These are phyloP conservation scores for Botryotinia calthae DNA, from an alignment of 2,329 filamentous ascomycete genomes.

Conservation along the genomic window DNA sequence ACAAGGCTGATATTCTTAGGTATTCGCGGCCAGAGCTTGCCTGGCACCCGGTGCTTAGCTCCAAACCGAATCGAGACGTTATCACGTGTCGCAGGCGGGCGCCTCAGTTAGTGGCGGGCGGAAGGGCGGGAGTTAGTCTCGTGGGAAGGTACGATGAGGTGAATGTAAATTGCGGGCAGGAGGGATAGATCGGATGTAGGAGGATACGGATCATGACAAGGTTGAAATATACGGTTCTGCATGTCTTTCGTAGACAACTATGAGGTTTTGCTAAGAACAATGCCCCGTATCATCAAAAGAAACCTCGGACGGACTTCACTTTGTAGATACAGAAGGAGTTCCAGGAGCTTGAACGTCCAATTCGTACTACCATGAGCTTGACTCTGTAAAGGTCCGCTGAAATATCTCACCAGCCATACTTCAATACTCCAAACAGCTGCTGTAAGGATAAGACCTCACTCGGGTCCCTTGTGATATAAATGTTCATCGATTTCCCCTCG, in stretches of 20 bases:
- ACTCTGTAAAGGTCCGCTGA: neutral
- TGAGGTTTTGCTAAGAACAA: neutral
- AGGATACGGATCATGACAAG: neutral
- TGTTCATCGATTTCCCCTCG: neutral
- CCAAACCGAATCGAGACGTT: slow-evolving; percentile 13
- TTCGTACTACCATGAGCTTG: neutral
- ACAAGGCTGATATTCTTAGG: slow-evolving; percentile 21
- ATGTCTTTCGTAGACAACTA: neutral
- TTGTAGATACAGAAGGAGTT: neutral
- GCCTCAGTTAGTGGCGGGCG: neutral
- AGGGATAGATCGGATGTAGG: slow-evolving; percentile 8
- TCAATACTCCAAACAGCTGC: neutral
- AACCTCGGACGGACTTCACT: neutral
- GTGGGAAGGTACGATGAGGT: neutral
- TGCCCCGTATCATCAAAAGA: neutral
- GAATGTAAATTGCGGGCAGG: neutral
- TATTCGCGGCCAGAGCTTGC: slow-evolving; percentile 22
- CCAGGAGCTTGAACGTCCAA: neutral
- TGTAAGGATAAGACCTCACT: neutral
- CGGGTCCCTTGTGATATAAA: slow-evolving; percentile 11
- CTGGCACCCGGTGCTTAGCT: slow-evolving; percentile 17
- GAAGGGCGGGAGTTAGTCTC: neutral
- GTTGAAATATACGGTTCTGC: neutral
- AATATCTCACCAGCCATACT: neutral
- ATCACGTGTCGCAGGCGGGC: slow-evolving; percentile 10